Percentiles rank a stretch among this genome's conserved stretches.
These are phyloP conservation scores for Oryza punctata DNA, from an alignment of 176 grass and related monocot species.

Conservation along the genomic window DNA sequence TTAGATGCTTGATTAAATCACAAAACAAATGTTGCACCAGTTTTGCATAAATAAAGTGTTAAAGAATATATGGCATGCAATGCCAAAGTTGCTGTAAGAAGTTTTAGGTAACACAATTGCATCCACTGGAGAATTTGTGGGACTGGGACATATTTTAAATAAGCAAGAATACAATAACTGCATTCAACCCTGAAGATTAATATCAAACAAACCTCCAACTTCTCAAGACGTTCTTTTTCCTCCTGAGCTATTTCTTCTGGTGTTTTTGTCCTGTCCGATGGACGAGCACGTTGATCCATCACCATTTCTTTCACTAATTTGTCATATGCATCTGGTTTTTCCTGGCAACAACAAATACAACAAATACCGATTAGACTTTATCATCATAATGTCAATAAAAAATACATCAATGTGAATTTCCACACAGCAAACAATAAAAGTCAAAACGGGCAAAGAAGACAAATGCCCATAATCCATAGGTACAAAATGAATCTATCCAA, in stretches of 20 bases:
- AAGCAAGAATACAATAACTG: conserved; percentile 15
- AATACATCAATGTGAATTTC: conserved; percentile 4
- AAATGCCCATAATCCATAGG: background rate
- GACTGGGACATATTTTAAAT: background rate
- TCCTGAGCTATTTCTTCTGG: conserved; percentile 93
- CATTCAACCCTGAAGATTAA: background rate
- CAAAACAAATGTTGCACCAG: conserved; percentile 7
- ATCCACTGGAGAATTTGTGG: background rate
- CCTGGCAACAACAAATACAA: conserved; percentile 39
- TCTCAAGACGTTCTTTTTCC: conserved; percentile 85
- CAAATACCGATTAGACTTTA: conserved; percentile 33
- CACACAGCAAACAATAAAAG: conserved; percentile 2
- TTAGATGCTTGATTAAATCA: background rate
- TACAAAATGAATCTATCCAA: conserved; percentile 6
- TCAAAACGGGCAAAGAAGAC: background rate
- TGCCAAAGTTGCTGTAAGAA: background rate
- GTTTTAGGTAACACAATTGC: background rate
- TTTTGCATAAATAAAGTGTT: conserved; percentile 32
- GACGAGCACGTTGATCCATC: conserved; percentile 76
- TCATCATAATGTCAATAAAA: background rate
- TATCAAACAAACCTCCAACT: conserved; percentile 64
- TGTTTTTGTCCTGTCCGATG: conserved; percentile 88
- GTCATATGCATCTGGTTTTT: conserved; percentile 69
- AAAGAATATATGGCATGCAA: background rate
- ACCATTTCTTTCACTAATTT: conserved; percentile 95